phyloP scores from a whole-genome alignment of 495 filamentous ascomycete genomes.

The Trypethelium eluteriae region DNA sequence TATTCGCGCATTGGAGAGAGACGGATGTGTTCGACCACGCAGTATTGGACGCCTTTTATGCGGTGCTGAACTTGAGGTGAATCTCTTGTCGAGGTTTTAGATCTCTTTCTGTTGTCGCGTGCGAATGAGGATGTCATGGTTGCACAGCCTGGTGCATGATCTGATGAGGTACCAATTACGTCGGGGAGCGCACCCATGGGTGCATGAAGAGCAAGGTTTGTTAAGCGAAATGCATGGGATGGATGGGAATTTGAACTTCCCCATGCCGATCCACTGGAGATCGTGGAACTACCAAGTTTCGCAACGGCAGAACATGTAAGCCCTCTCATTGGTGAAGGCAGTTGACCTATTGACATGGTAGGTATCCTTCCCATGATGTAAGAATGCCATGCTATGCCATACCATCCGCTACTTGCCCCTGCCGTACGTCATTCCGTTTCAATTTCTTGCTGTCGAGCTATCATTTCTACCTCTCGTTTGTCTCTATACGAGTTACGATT shows the following conservation, averaged over 20 bases:
- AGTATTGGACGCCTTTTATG: too few species aligned
- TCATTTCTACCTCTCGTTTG: constrained; percentile 5
- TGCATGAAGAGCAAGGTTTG: constrained; percentile 2
- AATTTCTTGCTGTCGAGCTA: constrained; percentile 9
- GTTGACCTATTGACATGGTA: background rate
- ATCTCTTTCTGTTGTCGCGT: too few species aligned
- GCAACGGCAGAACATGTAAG: background rate
- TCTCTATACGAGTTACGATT: background rate
- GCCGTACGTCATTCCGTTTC: constrained; percentile 9
- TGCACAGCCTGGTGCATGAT: too few species aligned
- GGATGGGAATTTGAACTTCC: constrained; percentile 11
- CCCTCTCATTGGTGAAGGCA: constrained; percentile 6
- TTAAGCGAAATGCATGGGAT: constrained; percentile 4
- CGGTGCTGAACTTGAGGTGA: too few species aligned
- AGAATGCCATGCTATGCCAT: background rate
- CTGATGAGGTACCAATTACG: background rate
- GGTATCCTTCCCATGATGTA: constrained; percentile 6
- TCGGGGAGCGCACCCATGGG: background rate
- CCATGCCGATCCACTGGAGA: constrained; percentile 9
- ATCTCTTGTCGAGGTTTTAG: too few species aligned
- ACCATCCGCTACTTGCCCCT: background rate
- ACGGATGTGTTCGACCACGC: too few species aligned
- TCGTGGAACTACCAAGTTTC: background rate
- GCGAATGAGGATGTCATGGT: too few species aligned
- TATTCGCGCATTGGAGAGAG: too few species aligned